Evolutionary conservation across 106 monocot species (phyloP).

Genomic region (Dendrobium nobile): DNA sequence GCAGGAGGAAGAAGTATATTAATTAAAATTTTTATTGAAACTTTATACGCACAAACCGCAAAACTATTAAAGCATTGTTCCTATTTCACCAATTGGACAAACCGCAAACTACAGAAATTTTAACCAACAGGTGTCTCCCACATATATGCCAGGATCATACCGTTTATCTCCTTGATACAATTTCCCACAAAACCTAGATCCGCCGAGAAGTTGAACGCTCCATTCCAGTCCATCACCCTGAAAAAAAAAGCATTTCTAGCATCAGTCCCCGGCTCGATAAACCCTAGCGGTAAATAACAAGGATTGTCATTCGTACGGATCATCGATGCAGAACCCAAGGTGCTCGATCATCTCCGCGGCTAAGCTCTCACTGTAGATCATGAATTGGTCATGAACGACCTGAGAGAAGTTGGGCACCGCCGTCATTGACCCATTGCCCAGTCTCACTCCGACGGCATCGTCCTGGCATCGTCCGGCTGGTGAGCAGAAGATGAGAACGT

Average conservation of each 20-base stretch:
- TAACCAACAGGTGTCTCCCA: background rate
- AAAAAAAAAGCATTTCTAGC: background rate
- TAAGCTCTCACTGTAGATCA: conserved; percentile 14
- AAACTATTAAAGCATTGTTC: too few relatives aligned
- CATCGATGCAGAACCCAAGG: conserved; percentile 35
- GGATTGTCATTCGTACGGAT: conserved; percentile 15
- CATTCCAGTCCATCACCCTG: conserved; percentile 27
- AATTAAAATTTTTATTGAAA: too few relatives aligned
- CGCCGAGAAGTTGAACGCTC: conserved; percentile 33
- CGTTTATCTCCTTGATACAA: conserved; percentile 14
- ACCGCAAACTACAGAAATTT: background rate
- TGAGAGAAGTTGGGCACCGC: conserved; percentile 5
- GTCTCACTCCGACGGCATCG: background rate
- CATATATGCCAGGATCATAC: background rate
- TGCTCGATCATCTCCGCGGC: background rate
- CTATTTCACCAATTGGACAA: too few relatives aligned
- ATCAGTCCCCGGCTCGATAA: background rate
- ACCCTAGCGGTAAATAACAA: background rate
- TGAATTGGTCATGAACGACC: background rate
- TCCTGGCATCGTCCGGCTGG: conserved; percentile 6
- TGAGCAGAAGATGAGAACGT: background rate
- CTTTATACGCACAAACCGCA: too few relatives aligned
- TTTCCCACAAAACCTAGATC: conserved; percentile 18
- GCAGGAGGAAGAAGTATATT: too few relatives aligned
- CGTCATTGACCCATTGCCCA: background rate